phyloP scores from a whole-genome alignment of 805 yeast species.

The Candida suzukii region DNA sequence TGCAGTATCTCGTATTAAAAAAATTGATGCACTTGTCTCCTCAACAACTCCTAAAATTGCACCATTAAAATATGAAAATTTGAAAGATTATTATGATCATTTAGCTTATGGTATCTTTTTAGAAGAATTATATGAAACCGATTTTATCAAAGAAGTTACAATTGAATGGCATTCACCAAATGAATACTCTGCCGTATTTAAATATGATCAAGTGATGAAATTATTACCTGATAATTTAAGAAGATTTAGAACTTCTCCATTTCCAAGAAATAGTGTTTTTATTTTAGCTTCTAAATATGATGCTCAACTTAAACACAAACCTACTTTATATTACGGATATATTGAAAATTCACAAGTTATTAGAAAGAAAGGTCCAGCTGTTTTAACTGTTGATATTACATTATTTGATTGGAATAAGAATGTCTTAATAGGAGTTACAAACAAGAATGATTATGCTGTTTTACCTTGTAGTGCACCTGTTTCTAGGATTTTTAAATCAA shows the following conservation, averaged over 20 bases:
- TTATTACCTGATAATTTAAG: slow-evolving; percentile 46
- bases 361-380: slow-evolving; percentile 9
- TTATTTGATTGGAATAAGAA: slow-evolving; percentile 1
- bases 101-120: slow-evolving; percentile 55
- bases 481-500: slow-evolving; percentile 57
- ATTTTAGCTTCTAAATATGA: slow-evolving; percentile 40
- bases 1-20: slow-evolving; percentile 3
- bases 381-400: not conserved
- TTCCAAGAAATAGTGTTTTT: slow-evolving; percentile 50
- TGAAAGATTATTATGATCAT: slow-evolving; percentile 48
- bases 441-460: slow-evolving; percentile 20
- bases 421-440: not conserved
- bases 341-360: slow-evolving; percentile 36
- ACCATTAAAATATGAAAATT: slow-evolving; percentile 32
- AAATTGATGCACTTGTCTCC: slow-evolving; percentile 14
- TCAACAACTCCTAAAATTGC: slow-evolving; percentile 13
- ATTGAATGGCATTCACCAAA: slow-evolving; percentile 31
- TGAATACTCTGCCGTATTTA: slow-evolving; percentile 35
- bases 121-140: slow-evolving; percentile 49
- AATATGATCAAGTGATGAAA: slow-evolving; percentile 40
- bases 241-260: slow-evolving; percentile 51
- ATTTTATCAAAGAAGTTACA: slow-evolving; percentile 39
- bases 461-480: slow-evolving; percentile 61
- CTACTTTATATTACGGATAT: slow-evolving; percentile 53
- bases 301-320: slow-evolving; percentile 24